A percentile compares a stretch with the other conserved stretches of the same genome.
Conservation (phyloP, 1,284 basidiomycete species). For the Wolfiporia cocos region DNA sequence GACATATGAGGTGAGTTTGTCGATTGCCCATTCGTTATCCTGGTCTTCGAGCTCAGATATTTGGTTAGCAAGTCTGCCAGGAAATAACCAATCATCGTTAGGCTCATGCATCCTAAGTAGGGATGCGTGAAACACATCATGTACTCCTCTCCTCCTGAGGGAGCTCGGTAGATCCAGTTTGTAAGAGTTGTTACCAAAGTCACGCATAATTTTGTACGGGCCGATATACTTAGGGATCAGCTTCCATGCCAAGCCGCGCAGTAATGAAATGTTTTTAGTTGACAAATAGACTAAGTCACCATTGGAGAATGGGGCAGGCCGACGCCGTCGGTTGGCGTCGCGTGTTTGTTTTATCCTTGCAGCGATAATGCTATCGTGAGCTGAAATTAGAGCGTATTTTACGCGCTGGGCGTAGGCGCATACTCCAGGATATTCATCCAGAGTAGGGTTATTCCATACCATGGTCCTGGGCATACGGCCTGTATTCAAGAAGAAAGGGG, state of each 20-base stretch:
- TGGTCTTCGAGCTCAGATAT: slow-evolving; percentile 9
- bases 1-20: slow-evolving; percentile 21
- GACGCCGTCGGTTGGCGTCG: slow-evolving; percentile 13
- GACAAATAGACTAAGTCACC: slow-evolving; percentile 18
- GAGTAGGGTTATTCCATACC: slow-evolving; percentile 1
- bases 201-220: slow-evolving; percentile 6
- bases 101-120: slow-evolving; percentile 20
- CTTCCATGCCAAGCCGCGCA: slow-evolving; percentile 15
- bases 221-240: slow-evolving; percentile 23
- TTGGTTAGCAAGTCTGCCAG: slow-evolving; percentile 15
- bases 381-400: slow-evolving; percentile 5
- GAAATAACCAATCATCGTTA: slow-evolving; percentile 24
- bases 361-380: slow-evolving; percentile 19
- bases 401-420: slow-evolving; percentile 11
- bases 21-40: slow-evolving; percentile 26
- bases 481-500: slow-evolving; percentile 24
- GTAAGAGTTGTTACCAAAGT: slow-evolving; percentile 10
- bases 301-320: slow-evolving; percentile 2
- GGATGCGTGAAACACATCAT: slow-evolving; percentile 25
- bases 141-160: slow-evolving; percentile 18
- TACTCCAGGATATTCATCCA: slow-evolving; percentile 9
- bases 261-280: slow-evolving; percentile 20
- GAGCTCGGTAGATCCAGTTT: slow-evolving; percentile 21
- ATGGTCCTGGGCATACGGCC: slow-evolving; percentile 11
- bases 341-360: slow-evolving; percentile 10